Base-by-base conservation (phyloP, 805 yeast genomes). In the Saturnispora saitoi region DNA sequence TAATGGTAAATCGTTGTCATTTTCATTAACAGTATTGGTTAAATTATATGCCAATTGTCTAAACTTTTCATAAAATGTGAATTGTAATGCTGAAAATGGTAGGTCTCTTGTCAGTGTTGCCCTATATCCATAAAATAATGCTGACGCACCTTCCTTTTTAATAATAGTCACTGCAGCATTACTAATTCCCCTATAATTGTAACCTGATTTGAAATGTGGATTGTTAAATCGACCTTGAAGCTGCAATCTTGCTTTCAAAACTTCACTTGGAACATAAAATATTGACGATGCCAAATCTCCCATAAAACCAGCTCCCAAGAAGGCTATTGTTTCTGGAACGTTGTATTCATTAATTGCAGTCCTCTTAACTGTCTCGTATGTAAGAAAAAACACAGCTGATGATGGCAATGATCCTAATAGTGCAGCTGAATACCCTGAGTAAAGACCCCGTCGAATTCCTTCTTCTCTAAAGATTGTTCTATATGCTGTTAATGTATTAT, bases 71-170 rank as follows among this genome's bases (percentile, higher is more conserved):
- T 93, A 93, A 58, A 93, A 91, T 43, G 98, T 95, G 70, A 93
- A 84, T 63, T 93, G 99, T 46, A 93, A 72, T 1, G 97, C 98
- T 56, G 95, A 85, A 66, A 93, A 93, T 6, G 99, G 99, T 56
- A 93, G 69, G 61, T 93, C 99, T 54, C 99, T 77, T 19, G 84
- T 78, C 51, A 93, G 69, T 0, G 99, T 93, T 26, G 97, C 98
- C 64, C 86, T 89, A 68, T 91, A 93, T 0, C 99, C 99, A 63
- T 77, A 87, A 51, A 86, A 85, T 53, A 93, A 71, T 0, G 97
- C 81, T 11, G 73, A 67, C 43, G 73, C 62, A 10, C 98, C 98
- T 68, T 93, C 99, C 0, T 66, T 68, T 45, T 69, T 68, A 1
- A 78, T 66, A 3, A 93, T 83, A 1, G 86, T 78, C 12, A 59